A percentile compares a stretch with the other conserved stretches of the same genome.
Evolutionary conservation across 179 eudicot genomes (phyloP).

Genomic region (Pouteria campechiana): DNA sequence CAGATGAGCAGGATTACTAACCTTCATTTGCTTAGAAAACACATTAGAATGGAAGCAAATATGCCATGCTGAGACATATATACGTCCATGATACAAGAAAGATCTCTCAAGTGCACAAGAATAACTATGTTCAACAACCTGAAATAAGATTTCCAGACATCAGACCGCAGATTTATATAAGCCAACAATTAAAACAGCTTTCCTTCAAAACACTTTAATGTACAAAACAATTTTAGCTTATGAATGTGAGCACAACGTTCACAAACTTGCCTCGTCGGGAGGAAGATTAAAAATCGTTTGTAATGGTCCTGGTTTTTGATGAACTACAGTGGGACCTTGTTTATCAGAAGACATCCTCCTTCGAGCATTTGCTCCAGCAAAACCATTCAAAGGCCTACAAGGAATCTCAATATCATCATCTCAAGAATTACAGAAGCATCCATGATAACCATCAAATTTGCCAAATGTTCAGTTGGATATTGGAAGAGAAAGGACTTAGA

Average conservation of each 20-base stretch:
- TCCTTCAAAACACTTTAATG: background rate
- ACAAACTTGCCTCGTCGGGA: slow-evolving; percentile 63
- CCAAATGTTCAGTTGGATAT: too few species aligned
- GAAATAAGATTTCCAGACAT: slow-evolving; percentile 14
- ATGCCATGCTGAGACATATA: slow-evolving; percentile 86
- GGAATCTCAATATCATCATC: too few species aligned
- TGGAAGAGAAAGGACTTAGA: too few species aligned
- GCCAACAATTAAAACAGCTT: background rate
- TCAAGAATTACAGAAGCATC: too few species aligned
- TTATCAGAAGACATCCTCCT: slow-evolving; percentile 53
- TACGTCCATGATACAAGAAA: slow-evolving; percentile 93
- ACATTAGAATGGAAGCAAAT: slow-evolving; percentile 95
- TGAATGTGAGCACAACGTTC: background rate
- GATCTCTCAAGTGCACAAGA: slow-evolving; percentile 97
- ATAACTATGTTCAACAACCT: slow-evolving; percentile 80
- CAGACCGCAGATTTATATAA: slow-evolving; percentile 2
- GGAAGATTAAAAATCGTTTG: slow-evolving; percentile 76
- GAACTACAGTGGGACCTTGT: slow-evolving; percentile 72
- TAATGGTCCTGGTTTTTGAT: slow-evolving; percentile 85
- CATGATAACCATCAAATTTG: too few species aligned
- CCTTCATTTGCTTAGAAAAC: slow-evolving; percentile 95
- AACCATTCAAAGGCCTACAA: slow-evolving; percentile 55
- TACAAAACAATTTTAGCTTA: background rate
- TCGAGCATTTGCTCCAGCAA: slow-evolving; percentile 55
- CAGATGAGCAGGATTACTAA: too few species aligned